Evolutionary conservation across 495 filamentous ascomycete species (phyloP).

Genomic region (Acidomyces sp.): DNA sequence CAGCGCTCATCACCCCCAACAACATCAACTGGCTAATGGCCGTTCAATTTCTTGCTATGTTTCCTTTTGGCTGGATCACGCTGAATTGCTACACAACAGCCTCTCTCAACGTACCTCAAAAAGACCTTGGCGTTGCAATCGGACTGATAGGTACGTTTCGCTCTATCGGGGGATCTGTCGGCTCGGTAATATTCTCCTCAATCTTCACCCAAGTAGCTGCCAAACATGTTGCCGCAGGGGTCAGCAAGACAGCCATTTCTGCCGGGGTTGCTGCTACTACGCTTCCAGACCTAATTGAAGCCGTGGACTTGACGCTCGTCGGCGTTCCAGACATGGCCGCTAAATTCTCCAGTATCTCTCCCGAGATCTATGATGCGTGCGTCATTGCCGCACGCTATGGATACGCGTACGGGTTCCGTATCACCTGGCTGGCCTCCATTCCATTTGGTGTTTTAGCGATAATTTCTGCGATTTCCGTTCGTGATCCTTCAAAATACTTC

Average conservation of each 20-base stretch:
- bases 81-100: conserved; percentile 25
- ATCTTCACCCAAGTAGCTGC: conserved; percentile 16
- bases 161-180: conserved; percentile 17
- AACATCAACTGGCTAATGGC: conserved; percentile 26
- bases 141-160: conserved; percentile 21
- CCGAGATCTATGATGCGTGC: conserved; percentile 15
- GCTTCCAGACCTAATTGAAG: conserved; percentile 18
- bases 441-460: conserved; percentile 28
- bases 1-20: conserved; percentile 22
- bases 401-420: conserved; percentile 28
- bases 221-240: conserved; percentile 17
- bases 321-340: conserved; percentile 20
- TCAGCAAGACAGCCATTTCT: conserved; percentile 17
- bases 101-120: conserved; percentile 24
- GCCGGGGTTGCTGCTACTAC: conserved; percentile 14
- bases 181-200: conserved; percentile 17
- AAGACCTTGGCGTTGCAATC: conserved; percentile 21
- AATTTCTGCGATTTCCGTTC: conserved; percentile 21
- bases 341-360: conserved; percentile 12
- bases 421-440: conserved; percentile 25
- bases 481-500: conserved; percentile 24
- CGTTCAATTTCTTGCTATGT: conserved; percentile 27
- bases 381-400: conserved; percentile 17
- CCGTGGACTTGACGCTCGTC: conserved; percentile 18
- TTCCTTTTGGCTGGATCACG: conserved; percentile 28